phyloP scores from a whole-genome alignment of 2,329 filamentous ascomycete genomes.

The Calycina herbarum region DNA sequence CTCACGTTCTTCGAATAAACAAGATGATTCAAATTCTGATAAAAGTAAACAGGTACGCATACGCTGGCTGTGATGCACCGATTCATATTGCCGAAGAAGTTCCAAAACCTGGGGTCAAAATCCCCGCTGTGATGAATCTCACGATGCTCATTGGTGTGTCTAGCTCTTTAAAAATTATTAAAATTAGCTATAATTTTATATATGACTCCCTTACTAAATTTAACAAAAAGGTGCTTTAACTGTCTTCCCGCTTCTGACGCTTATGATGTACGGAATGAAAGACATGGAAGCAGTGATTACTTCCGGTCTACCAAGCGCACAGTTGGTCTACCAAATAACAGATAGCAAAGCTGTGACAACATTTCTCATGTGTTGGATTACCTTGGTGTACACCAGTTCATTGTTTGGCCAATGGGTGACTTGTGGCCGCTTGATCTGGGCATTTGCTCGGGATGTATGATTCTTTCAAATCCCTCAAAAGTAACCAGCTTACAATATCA shows the following conservation, averaged over 20 bases:
- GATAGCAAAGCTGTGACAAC: conserved; percentile 5
- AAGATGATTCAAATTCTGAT: background rate
- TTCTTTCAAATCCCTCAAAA: background rate
- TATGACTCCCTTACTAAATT: too few relatives aligned
- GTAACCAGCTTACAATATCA: background rate
- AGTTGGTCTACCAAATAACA: conserved; percentile 63
- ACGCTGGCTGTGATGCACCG: conserved; percentile 10
- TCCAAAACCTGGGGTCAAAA: conserved; percentile 64
- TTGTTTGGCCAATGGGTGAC: conserved; percentile 5
- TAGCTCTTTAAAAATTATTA: too few relatives aligned
- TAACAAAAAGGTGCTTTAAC: conserved; percentile 49
- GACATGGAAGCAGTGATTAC: conserved; percentile 61
- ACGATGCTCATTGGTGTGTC: conserved; percentile 58
- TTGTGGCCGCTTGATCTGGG: conserved; percentile 6
- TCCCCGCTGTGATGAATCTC: conserved; percentile 67
- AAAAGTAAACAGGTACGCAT: conserved; percentile 8
- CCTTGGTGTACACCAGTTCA: background rate
- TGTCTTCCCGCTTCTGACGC: conserved; percentile 65
- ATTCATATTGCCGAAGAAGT: conserved; percentile 63
- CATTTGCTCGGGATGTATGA: conserved; percentile 8
- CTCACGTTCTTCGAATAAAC: background rate
- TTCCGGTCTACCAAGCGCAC: conserved; percentile 70
- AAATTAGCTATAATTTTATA: too few relatives aligned
- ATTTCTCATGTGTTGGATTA: conserved; percentile 8
- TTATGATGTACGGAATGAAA: conserved; percentile 72